phyloP scores from a whole-genome alignment of 257 asterid genomes.

The Lycium barbarum region DNA sequence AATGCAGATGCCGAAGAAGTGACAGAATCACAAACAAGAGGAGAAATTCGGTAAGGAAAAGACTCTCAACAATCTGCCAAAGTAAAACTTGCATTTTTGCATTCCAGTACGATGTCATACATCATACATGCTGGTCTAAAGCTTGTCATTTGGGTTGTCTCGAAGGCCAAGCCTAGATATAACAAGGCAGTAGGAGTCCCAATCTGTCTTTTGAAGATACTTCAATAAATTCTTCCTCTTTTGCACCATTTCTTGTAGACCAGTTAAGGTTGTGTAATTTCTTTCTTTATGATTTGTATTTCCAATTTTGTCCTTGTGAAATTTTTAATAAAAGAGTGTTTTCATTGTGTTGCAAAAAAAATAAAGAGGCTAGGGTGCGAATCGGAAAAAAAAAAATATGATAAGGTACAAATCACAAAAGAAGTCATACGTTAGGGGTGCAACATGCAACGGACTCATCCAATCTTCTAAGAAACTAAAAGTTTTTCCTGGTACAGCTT shows the following conservation, averaged over 20 bases:
- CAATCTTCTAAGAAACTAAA: no score
- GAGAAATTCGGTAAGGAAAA: background rate
- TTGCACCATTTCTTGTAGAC: constrained; percentile 77
- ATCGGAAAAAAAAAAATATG: no score
- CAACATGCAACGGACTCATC: no score
- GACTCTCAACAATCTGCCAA: background rate
- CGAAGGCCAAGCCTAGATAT: constrained; percentile 86
- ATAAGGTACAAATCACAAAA: no score
- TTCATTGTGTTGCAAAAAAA: no score
- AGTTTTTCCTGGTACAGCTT: no score
- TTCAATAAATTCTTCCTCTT: constrained; percentile 76
- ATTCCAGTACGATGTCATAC: background rate
- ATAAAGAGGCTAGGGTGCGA: no score
- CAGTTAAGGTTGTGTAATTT: no score
- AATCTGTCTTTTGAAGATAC: constrained; percentile 81
- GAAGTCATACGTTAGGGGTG: no score
- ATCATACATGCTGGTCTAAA: constrained; percentile 45
- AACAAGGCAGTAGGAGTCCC: constrained; percentile 79
- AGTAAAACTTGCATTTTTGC: background rate
- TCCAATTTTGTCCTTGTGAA: no score
- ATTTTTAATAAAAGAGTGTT: no score
- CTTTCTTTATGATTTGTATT: no score
- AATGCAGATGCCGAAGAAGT: constrained; percentile 35
- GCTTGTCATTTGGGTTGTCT: constrained; percentile 65
- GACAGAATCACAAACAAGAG: background rate